Evolutionary conservation across 2,329 filamentous ascomycete genomes (phyloP).

Genomic region (Conoideocrella luteorostrata): DNA sequence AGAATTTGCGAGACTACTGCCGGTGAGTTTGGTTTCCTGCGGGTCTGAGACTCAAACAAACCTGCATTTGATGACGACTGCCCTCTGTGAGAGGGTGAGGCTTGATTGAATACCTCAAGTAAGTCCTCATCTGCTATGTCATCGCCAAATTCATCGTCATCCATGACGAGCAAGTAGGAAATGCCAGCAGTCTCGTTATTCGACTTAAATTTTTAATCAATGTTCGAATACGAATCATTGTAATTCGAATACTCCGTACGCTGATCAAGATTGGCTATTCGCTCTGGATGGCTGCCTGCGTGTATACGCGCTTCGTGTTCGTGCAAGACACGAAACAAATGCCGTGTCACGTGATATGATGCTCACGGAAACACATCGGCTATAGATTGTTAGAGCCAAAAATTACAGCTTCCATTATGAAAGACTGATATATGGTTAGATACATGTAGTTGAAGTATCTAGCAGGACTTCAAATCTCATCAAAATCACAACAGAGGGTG

Average conservation of each 20-base stretch:
- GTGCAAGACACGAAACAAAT: constrained; percentile 21
- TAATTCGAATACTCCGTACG: no score
- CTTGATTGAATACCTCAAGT: constrained; percentile 52
- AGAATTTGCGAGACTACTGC: constrained; percentile 31
- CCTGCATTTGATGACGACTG: background rate
- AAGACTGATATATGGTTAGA: no score
- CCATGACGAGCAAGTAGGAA: no score
- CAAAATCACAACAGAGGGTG: no score
- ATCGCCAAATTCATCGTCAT: constrained; percentile 58
- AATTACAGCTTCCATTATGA: no score
- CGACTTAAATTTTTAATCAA: no score
- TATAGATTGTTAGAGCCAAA: background rate
- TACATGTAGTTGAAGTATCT: no score
- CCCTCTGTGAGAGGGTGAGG: constrained; percentile 24
- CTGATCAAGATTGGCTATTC: no score
- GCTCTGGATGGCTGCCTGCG: background rate
- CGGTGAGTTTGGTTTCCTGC: background rate
- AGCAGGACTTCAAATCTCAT: no score
- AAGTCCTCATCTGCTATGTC: constrained; percentile 61
- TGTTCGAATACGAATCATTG: background rate
- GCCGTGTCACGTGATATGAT: constrained; percentile 23
- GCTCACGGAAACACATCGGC: no score
- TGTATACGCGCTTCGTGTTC: constrained; percentile 8
- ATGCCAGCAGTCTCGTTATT: no score
- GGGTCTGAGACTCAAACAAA: background rate